Evolutionary conservation across 495 filamentous ascomycete species (phyloP).

Genomic region (Terfezia claveryi): DNA sequence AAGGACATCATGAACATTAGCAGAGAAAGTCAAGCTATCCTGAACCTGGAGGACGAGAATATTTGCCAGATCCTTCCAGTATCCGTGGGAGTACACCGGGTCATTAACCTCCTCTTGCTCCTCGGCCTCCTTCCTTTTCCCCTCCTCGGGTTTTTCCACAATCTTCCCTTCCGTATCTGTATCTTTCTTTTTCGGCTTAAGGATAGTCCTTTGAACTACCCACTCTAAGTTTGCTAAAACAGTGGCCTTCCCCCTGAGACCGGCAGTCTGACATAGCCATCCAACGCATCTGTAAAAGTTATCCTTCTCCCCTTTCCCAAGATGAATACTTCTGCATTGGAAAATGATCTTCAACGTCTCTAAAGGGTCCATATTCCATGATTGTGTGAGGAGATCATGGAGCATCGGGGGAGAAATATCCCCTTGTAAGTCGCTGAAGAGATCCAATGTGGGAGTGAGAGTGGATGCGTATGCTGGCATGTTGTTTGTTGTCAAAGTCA

Average conservation of each 20-base stretch:
- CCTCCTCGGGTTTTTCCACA: conserved; percentile 4
- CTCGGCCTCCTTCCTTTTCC: conserved; percentile 13
- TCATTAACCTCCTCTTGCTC: conserved; percentile 21
- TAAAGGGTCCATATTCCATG: conserved; percentile 23
- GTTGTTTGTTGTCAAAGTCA: conserved; percentile 25
- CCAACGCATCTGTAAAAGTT: conserved; percentile 26
- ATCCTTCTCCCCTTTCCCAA: conserved; percentile 23
- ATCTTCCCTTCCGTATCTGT: conserved; percentile 3
- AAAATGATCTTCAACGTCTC: conserved; percentile 30
- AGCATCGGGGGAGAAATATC: conserved; percentile 10
- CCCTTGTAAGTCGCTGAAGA: conserved; percentile 25
- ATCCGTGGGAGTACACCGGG: conserved; percentile 26
- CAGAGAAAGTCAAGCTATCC: conserved; percentile 17
- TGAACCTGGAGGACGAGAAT: conserved; percentile 24
- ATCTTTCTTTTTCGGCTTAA: conserved; percentile 21
- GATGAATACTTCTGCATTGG: conserved; percentile 29
- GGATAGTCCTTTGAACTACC: conserved; percentile 25
- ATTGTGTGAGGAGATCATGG: not conserved
- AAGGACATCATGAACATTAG: conserved; percentile 18
- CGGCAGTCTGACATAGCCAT: conserved; percentile 26
- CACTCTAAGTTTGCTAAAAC: conserved; percentile 25
- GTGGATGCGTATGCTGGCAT: conserved; percentile 23
- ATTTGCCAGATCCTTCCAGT: conserved; percentile 31
- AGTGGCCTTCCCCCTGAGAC: conserved; percentile 14
- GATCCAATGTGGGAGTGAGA: conserved; percentile 22